Base-by-base conservation (phyloP, 1,139 yeast species). In the Yamadazyma sp. region DNA sequence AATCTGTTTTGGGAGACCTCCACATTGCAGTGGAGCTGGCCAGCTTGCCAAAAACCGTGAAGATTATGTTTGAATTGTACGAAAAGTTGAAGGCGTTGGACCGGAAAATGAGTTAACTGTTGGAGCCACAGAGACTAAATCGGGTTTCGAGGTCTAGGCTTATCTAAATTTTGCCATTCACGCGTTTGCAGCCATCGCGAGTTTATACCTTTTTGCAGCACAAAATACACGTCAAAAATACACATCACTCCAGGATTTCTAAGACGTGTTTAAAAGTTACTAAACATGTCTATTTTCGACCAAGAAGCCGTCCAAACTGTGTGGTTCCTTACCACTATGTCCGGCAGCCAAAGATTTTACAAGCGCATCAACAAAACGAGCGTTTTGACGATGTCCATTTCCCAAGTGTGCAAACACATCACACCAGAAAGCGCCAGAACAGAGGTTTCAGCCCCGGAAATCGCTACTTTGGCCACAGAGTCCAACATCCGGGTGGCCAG, bases 321-420 rank as follows among this genome's bases (percentile, higher is more conserved):
- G 8, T 44, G 49, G 49, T 39, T 37, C 22, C 38, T 46, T 31
- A 34, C 37, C 11, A 34, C 34, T 4, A 16, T 26, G 15, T 33
- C 37, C 6, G 31, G 30, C 4, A 28, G 33, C 14, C 36, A 17
- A n/a, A 24, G 27, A 20, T 17, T 37, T n/a, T 6, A 50, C 66
- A n/a, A 67, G 61, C 46, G 62, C 53, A 31, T 41, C 16, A 45
- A 26, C 20, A 43, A 35, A 29, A 31, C 16, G 3, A 70, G 66
- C 15, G 62, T 77, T 9, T 54, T 66, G 14, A 52, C 60, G 1
- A 56, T 73, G 0, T 73, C 79, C 2, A 76, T 79, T 22, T 81
- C 82, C 0, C 54, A 60, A 8, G 62, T 73, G 0, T 77, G 83
- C 47, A 58, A 58, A 5, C 59, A 76, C 31, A 51, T 58, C 51